Conservation (phyloP, 1,284 basidiomycete species). For the Cerrena zonata region DNA sequence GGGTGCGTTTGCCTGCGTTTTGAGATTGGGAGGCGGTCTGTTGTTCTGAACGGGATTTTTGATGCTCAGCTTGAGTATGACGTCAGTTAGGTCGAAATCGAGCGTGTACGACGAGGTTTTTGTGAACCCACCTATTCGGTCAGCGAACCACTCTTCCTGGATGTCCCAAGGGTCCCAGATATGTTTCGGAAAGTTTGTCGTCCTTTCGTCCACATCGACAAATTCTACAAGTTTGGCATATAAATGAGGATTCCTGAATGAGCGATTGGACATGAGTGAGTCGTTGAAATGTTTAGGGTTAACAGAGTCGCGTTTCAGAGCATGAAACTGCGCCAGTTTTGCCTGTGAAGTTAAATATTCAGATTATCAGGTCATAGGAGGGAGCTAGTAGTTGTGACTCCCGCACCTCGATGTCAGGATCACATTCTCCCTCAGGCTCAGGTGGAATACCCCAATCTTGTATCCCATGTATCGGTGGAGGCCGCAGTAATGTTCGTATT, state of each 20-base stretch:
- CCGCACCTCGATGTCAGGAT: constrained; percentile 58
- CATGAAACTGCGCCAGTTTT: constrained; percentile 73
- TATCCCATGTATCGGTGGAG: constrained; percentile 55
- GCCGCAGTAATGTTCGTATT: constrained; percentile 55
- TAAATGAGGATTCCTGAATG: constrained; percentile 92
- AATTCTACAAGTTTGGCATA: constrained; percentile 90
- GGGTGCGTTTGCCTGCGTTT: constrained; percentile 40
- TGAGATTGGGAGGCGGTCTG: constrained; percentile 42
- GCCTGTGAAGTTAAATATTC: constrained; percentile 42
- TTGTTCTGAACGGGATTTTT: constrained; percentile 57
- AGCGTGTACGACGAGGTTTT: background rate
- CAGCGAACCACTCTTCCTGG: constrained; percentile 61
- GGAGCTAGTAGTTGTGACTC: too few relatives aligned
- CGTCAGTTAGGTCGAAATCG: background rate
- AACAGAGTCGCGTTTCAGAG: constrained; percentile 56
- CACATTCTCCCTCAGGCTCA: constrained; percentile 47
- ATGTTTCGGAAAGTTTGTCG: constrained; percentile 68
- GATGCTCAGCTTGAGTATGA: constrained; percentile 30
- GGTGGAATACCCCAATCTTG: constrained; percentile 78
- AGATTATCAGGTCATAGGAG: constrained; percentile 23
- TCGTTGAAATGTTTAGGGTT: constrained; percentile 91
- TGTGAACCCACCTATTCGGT: constrained; percentile 55
- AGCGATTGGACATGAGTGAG: constrained; percentile 80
- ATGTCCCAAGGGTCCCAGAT: constrained; percentile 68
- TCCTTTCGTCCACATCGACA: constrained; percentile 81